These are phyloP conservation scores for Leccinellum luteum DNA, from an alignment of 768 basidiomycete species.

Conservation along the genomic window DNA sequence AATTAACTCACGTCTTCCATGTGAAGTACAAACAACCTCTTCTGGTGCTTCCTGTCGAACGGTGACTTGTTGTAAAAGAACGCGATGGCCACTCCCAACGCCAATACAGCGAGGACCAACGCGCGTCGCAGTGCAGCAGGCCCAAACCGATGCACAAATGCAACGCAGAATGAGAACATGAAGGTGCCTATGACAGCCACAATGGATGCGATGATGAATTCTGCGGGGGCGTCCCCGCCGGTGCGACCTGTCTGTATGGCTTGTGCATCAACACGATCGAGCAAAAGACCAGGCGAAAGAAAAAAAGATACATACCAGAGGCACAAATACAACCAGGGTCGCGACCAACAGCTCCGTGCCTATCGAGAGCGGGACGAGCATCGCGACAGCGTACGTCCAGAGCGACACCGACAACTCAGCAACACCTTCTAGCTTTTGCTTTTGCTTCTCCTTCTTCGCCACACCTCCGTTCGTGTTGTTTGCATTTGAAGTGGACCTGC, in stretches of 20 bases:
- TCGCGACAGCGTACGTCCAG: too few species aligned
- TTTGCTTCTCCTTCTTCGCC: background rate
- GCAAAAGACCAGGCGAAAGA: background rate
- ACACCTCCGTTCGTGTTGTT: background rate
- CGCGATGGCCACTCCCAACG: constrained; percentile 51
- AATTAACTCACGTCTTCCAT: constrained; percentile 70
- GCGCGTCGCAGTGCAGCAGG: constrained; percentile 34
- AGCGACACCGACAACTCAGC: constrained; percentile 29
- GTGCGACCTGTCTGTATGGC: too few species aligned
- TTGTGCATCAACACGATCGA: constrained; percentile 3
- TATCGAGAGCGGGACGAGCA: constrained; percentile 51
- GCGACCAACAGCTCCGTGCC: constrained; percentile 58
- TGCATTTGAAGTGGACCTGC: background rate
- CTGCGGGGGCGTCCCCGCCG: too few species aligned
- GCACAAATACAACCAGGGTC: constrained; percentile 86
- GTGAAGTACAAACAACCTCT: constrained; percentile 79
- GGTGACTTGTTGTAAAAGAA: constrained; percentile 58
- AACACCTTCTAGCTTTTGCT: background rate
- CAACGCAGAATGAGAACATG: constrained; percentile 55
- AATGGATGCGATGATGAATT: constrained; percentile 83
- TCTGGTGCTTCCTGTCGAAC: constrained; percentile 86
- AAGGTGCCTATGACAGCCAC: constrained; percentile 57
- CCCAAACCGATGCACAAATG: constrained; percentile 76
- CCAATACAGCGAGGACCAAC: constrained; percentile 45
- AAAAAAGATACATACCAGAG: constrained; percentile 52